Base-by-base conservation (phyloP, 2,329 filamentous ascomycete species). In the Paraphoma sp. region DNA sequence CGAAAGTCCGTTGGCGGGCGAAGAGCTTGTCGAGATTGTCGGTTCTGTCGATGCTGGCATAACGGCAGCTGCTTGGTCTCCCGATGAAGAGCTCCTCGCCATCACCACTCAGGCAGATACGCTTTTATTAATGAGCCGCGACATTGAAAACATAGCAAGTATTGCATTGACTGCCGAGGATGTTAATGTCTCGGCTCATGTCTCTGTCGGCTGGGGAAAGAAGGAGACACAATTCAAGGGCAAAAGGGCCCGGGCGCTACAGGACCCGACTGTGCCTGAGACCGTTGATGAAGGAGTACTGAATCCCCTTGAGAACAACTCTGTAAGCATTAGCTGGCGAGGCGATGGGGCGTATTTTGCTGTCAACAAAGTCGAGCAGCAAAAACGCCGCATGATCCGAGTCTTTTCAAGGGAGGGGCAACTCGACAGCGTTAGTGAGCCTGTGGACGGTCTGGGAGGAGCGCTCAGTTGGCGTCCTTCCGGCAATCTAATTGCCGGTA, bases 191-290 rank as follows among this genome's bases (percentile, higher is more conserved):
- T 98, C 90, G 28, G 95, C 89, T 75, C 93, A 97, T 80, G 95
- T 97, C 54, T 96, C 93, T 17, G 94, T 99, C 18, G 95, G 95
- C 48, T 99, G 95, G 95, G 95, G 95, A 57, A 98, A 98, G 81
- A 92, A 91, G 73, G 95, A 99, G 78, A 99, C 95, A 0, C 95
- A 99, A 75, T 99, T 99, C 76, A 91, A 97, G 72, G 95, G 95
- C 48, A 92, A 91, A 69, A 87, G 93, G 60, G 94, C 93, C 54
- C 89, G 87, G 78, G 93, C 93, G 17, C 81, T 98, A 62, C 86
- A 92, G 51, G 95, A 99, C 76, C 95, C 95, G 14, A 99, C 95
- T 9, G 91, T 99, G 64, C 95, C 95, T 0, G 93, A 98, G 74
- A 91, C 89, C 72, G 86, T 97, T 16, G 95, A 98, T 69, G 87